Conservation (phyloP, 2,329 filamentous ascomycete genomes). For the Colletotrichum horii region DNA sequence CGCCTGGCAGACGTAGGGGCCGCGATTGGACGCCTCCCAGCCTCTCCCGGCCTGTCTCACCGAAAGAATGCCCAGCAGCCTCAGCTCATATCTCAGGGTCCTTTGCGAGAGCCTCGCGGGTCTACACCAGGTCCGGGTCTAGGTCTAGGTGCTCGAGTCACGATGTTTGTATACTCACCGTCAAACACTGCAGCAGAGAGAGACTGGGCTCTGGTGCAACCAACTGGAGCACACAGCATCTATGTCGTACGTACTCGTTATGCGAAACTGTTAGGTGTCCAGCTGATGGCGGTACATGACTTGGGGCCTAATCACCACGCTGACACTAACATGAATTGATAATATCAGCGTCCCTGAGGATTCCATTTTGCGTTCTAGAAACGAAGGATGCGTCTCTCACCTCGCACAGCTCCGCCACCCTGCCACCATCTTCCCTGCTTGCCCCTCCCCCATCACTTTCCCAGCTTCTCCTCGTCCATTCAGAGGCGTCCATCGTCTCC, state of each 20-base stretch:
- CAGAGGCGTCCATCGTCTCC: background rate
- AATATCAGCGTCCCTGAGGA: background rate
- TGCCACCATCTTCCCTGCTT: constrained; percentile 17
- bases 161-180: background rate
- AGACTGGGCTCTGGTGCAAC: background rate
- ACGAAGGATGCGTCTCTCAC: background rate
- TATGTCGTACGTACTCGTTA: constrained; percentile 8
- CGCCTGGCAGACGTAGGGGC: background rate
- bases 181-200: background rate
- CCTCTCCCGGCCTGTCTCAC: constrained; percentile 3
- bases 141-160: background rate
- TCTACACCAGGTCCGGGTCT: background rate
- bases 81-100: background rate
- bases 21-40: background rate
- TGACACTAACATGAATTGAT: constrained; percentile 11
- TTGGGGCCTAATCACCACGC: background rate
- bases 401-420: constrained; percentile 1
- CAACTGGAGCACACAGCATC: background rate
- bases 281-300: background rate
- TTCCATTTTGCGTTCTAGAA: constrained; percentile 19
- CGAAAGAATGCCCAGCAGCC: constrained; percentile 1
- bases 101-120: background rate
- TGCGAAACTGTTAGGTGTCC: constrained; percentile 12
- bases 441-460: background rate
- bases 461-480: background rate